Evolutionary conservation across 495 filamentous ascomycete species (phyloP), one percentile per base, ranked within the genome.

Genomic region (Hyaloscypha bicolor): DNA sequence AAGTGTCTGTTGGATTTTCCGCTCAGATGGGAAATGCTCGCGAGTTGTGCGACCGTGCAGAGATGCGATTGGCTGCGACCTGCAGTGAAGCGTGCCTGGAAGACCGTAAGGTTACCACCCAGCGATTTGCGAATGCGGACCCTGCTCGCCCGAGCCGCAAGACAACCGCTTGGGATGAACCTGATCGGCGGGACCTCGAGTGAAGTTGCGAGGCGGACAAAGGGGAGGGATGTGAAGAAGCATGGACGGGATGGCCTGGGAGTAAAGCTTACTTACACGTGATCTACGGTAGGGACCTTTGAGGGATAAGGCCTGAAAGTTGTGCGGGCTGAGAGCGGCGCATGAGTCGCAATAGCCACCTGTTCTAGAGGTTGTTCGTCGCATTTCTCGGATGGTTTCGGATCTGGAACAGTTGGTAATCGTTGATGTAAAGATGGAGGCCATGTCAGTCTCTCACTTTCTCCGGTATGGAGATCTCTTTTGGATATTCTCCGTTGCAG

Each of bases 161-260:
- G 53, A 25, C 53, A n/a, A 12, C 16, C 4, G 53, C 16, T 59
- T 61, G 64, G 64, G 64, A 66, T 55, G 64, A 66, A 66, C 64
- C 56, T 66, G 57, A 66, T 66, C 64, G 29, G 60, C 64, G 64
- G 64, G 56, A 64, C 39, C 29, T 19, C n/a, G 42, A 25, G 42
- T 12, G 11, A 48, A 48, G 42, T 48, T 48, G 42, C 42, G 42
- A 48, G 42, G 42, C 35, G 35, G 12, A 4, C 35, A 3, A 37
- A 37, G 35, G 12, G 35, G 35, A 37, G 35, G 35, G 35, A 37
- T 37, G 8, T 37, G 35, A 37, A 12, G 42, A 48, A 48, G 42
- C 1, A 14, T 48, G 16, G 42, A 19, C 16, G 42, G 42, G 16
- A 1, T 48, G 42, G 6, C 42, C 42, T 48, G 42, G 11, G 1